These are phyloP conservation scores for Cyberlindnera sargentensis DNA, from an alignment of 805 yeast genomes.

Conservation along the genomic window DNA sequence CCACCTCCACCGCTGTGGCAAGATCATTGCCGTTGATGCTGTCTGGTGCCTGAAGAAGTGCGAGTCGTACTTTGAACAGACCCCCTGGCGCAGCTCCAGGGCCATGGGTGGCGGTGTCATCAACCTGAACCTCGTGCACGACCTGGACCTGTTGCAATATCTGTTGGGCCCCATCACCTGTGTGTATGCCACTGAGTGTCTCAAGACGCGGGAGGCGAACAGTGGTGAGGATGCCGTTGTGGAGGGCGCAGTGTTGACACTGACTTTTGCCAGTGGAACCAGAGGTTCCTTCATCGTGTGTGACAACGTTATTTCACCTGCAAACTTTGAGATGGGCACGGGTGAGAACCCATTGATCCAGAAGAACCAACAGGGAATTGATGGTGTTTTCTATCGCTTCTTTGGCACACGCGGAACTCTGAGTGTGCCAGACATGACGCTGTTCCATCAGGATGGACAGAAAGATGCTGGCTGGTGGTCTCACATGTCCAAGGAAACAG, in stretches of 20 bases:
- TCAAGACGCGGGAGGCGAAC: slow-evolving; percentile 7
- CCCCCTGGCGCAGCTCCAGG: slow-evolving; percentile 13
- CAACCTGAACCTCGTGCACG: slow-evolving; percentile 15
- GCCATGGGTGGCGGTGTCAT: slow-evolving; percentile 16
- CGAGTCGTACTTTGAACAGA: slow-evolving; percentile 11
- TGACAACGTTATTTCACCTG: slow-evolving; percentile 15
- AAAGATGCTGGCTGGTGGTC: slow-evolving; percentile 15
- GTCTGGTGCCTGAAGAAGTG: slow-evolving; percentile 16
- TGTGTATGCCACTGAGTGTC: slow-evolving; percentile 13
- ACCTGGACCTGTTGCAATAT: slow-evolving; percentile 13
- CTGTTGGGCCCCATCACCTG: slow-evolving; percentile 13
- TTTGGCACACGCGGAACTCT: slow-evolving; percentile 14
- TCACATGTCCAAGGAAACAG: slow-evolving; percentile 7
- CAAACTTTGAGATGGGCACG: slow-evolving; percentile 19
- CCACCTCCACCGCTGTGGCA: slow-evolving; percentile 7
- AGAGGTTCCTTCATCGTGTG: slow-evolving; percentile 14
- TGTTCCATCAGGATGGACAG: slow-evolving; percentile 10
- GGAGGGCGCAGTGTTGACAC: slow-evolving; percentile 13
- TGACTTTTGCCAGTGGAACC: slow-evolving; percentile 11
- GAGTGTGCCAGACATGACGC: slow-evolving; percentile 12
- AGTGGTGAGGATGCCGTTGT: slow-evolving; percentile 9
- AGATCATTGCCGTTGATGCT: slow-evolving; percentile 14
- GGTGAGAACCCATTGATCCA: slow-evolving; percentile 18
- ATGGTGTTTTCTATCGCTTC: slow-evolving; percentile 15
- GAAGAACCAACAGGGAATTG: slow-evolving; percentile 3